Percentiles rank a stretch among this genome's conserved stretches.
These are phyloP conservation scores for Pulveroboletus ravenelii DNA, from an alignment of 768 basidiomycete genomes.

Conservation along the genomic window DNA sequence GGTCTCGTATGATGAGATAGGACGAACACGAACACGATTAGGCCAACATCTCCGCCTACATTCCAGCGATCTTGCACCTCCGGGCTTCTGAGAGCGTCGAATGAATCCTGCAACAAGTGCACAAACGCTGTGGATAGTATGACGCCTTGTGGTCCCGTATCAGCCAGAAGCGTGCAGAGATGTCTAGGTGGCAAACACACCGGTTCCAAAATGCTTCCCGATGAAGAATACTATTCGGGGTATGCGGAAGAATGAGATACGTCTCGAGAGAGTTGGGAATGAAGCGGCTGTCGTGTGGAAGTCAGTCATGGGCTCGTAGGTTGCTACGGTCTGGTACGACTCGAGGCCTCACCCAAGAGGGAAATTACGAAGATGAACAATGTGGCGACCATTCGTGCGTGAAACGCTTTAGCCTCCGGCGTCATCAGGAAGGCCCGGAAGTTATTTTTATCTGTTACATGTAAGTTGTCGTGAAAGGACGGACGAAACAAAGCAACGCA, in stretches of 20 bases:
- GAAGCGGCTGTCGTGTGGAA: conserved; percentile 49
- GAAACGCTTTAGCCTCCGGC: neutral
- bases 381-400: conserved; percentile 14
- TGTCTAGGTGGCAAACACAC: conserved; percentile 25
- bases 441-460: neutral
- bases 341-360: conserved; percentile 49
- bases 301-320: neutral
- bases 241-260: conserved; percentile 49
- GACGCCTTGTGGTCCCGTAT: conserved; percentile 44
- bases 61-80: conserved; percentile 44
- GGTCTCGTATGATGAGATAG: neutral
- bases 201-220: conserved; percentile 86
- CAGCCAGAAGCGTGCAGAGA: neutral
- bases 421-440: neutral
- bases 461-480: neutral
- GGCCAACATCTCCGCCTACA: conserved; percentile 57
- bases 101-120: conserved; percentile 75
- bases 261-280: conserved; percentile 63
- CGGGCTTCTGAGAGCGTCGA: conserved; percentile 50
- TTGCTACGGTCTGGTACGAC: neutral
- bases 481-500: neutral
- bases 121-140: conserved; percentile 82
- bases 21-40: conserved; percentile 62
- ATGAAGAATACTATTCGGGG: conserved; percentile 72
- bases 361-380: conserved; percentile 55